Evolutionary conservation across 2,329 filamentous ascomycete species (phyloP).

Genomic region (Macrophomina phaseolina): DNA sequence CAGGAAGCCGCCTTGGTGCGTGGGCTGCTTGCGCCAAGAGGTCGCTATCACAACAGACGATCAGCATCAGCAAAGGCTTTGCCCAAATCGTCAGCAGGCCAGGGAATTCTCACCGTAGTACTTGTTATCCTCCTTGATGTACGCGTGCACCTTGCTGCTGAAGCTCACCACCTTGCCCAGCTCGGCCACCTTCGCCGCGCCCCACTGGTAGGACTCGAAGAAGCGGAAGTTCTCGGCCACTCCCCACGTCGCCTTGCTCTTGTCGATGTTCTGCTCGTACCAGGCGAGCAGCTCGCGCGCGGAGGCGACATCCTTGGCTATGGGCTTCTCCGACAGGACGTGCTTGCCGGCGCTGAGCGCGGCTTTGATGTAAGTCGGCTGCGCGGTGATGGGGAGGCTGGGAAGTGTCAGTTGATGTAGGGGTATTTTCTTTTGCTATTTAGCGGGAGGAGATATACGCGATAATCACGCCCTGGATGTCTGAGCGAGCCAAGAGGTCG

Average conservation of each 20-base stretch:
- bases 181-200: slow-evolving; percentile 54
- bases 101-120: slow-evolving; percentile 47
- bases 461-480: slow-evolving; percentile 63
- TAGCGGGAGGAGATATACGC: slow-evolving; percentile 44
- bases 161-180: slow-evolving; percentile 64
- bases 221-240: slow-evolving; percentile 75
- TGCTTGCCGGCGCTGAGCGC: slow-evolving; percentile 71
- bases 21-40: slow-evolving; percentile 69
- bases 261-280: slow-evolving; percentile 39
- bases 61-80: no score
- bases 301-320: slow-evolving; percentile 64
- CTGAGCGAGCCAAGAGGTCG: slow-evolving; percentile 59
- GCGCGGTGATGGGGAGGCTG: slow-evolving; percentile 65
- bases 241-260: slow-evolving; percentile 41
- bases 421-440: background rate
- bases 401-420: slow-evolving; percentile 30
- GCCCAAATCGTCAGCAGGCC: no score
- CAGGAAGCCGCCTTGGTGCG: slow-evolving; percentile 77
- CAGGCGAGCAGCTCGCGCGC: slow-evolving; percentile 54
- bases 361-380: slow-evolving; percentile 64
- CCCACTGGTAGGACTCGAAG: slow-evolving; percentile 61
- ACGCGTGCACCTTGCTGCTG: slow-evolving; percentile 51
- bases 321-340: slow-evolving; percentile 72
- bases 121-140: slow-evolving; percentile 58
- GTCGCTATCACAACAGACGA: slow-evolving; percentile 45